Evolutionary conservation across 805 yeast species (phyloP).

Genomic region (Priceomyces medius): DNA sequence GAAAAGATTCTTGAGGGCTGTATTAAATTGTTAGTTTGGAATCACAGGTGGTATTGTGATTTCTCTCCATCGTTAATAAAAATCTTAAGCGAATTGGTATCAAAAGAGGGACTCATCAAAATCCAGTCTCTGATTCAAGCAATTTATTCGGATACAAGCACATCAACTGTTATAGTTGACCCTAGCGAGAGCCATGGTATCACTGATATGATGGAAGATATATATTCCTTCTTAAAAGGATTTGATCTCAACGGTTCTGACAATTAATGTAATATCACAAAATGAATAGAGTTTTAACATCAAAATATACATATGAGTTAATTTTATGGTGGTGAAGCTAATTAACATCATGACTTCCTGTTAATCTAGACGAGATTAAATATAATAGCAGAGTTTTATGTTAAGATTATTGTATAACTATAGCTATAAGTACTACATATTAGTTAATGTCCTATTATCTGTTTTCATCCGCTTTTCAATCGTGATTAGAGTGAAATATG

Average conservation of each 20-base stretch:
- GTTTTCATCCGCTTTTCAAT: no score
- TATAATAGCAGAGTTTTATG: no score
- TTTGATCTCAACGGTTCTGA: conserved; percentile 47
- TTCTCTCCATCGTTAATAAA: conserved; percentile 69
- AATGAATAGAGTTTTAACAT: not conserved
- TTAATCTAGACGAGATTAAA: no score
- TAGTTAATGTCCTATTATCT: no score
- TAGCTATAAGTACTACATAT: no score
- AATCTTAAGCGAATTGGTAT: conserved; percentile 60
- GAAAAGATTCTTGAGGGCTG: conserved; percentile 62
- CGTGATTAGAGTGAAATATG: no score
- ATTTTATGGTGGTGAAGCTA: no score
- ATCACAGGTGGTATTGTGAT: conserved; percentile 95
- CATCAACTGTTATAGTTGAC: conserved; percentile 16
- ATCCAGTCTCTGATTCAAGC: conserved; percentile 71
- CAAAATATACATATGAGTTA: no score
- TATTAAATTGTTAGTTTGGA: conserved; percentile 91
- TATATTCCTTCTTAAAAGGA: conserved; percentile 46
- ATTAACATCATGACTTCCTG: no score
- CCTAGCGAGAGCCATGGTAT: conserved; percentile 51
- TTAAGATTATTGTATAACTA: no score
- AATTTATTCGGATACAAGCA: conserved; percentile 46
- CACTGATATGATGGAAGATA: conserved; percentile 52
- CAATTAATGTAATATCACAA: conserved; percentile 16
- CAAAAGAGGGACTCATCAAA: conserved; percentile 76